Conservation (phyloP, 73 alveolate genomes). For the Uronychia binucleata region DNA sequence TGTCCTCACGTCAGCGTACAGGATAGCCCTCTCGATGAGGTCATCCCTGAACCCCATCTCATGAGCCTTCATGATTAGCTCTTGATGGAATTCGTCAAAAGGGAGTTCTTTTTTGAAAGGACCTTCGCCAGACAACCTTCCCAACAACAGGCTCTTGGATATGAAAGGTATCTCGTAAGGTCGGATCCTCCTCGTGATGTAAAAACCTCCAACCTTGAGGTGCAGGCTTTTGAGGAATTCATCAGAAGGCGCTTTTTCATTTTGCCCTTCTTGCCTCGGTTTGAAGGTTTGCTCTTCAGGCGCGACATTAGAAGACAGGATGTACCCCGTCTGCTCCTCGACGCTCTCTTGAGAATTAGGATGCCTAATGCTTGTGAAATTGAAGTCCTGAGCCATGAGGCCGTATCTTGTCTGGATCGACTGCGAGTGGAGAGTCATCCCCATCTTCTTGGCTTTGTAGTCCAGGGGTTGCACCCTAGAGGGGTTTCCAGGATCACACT, state of each 20-base stretch:
- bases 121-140: neutral
- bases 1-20: constrained; percentile 9
- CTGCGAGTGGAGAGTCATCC: neutral
- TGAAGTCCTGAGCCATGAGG: neutral
- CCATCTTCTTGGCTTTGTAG: neutral
- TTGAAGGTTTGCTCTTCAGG: neutral
- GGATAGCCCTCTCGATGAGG: constrained; percentile 13
- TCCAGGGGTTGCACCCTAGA: neutral
- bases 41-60: constrained; percentile 22
- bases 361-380: neutral
- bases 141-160: neutral
- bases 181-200: neutral
- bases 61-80: constrained; percentile 4
- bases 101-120: neutral
- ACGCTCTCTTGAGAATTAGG: neutral
- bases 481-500: neutral
- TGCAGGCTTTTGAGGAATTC: neutral
- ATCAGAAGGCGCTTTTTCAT: no score
- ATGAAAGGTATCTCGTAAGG: neutral
- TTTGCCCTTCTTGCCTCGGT: neutral
- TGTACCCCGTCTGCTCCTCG: no score
- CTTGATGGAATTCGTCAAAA: neutral
- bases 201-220: neutral
- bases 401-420: neutral
- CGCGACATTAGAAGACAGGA: no score